Conservation (phyloP, 2,329 filamentous ascomycete species). For the Talaromyces sp. region DNA sequence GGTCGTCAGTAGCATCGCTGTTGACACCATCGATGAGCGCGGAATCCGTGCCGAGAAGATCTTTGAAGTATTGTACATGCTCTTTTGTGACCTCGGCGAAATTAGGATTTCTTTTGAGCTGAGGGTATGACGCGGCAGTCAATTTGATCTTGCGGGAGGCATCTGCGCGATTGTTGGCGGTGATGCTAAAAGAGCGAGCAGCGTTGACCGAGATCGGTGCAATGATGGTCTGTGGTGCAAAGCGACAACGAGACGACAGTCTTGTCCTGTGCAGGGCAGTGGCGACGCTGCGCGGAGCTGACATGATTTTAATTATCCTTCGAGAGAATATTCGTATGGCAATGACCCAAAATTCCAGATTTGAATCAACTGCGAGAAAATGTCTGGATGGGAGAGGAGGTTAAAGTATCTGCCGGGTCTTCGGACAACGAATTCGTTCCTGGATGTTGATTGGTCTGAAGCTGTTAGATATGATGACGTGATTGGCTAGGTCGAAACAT, state of each 20-base stretch:
- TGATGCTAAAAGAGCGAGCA: conserved; percentile 29
- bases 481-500: not conserved
- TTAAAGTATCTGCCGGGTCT: not conserved
- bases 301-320: not conserved
- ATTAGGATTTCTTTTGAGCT: conserved; percentile 72
- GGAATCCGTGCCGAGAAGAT: conserved; percentile 72
- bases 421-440: not conserved
- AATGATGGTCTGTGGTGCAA: conserved; percentile 6
- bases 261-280: conserved; percentile 15
- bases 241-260: conserved; percentile 7
- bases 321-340: not conserved
- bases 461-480: not conserved
- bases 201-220: conserved; percentile 2
- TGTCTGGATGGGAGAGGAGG: not conserved
- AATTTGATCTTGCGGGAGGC: conserved; percentile 56
- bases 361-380: not conserved
- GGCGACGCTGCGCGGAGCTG: conserved; percentile 13
- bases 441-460: not conserved
- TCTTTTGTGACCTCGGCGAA: conserved; percentile 69
- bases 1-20: conserved; percentile 69
- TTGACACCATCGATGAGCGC: conserved; percentile 83
- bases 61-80: conserved; percentile 79
- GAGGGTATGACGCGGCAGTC: conserved; percentile 77
- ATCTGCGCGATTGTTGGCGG: conserved; percentile 26
- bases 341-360: not conserved